phyloP scores from a whole-genome alignment of 192 early-diverging fungal species.

The Rhizoclosmatium sp. region DNA sequence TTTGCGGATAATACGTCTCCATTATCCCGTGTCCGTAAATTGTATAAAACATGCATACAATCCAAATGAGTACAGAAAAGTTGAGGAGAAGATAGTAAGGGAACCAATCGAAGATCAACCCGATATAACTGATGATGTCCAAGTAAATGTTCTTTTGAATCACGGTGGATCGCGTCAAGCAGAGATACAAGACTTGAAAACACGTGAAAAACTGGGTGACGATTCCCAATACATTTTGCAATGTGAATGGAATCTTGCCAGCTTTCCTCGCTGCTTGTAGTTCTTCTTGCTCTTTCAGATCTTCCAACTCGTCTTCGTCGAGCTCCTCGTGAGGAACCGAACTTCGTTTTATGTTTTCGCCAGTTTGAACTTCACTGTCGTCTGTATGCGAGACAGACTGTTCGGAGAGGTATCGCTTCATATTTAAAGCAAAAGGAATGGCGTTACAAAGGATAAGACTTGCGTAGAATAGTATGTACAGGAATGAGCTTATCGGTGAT shows the following conservation, averaged over 20 bases:
- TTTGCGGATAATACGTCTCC: constrained; percentile 12
- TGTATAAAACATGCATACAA: constrained; percentile 13
- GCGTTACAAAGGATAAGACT: constrained; percentile 5
- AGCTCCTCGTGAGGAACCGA: background rate
- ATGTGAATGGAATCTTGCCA: constrained; percentile 5
- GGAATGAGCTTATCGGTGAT: background rate
- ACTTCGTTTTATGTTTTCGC: background rate
- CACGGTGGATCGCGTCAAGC: constrained; percentile 8
- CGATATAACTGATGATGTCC: constrained; percentile 3
- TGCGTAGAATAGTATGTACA: constrained; percentile 11
- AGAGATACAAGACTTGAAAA: constrained; percentile 26
- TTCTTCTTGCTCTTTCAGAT: background rate
- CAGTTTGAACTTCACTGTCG: background rate
- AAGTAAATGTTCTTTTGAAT: constrained; percentile 15
- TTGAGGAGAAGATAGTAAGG: constrained; percentile 2
- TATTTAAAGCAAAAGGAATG: constrained; percentile 13
- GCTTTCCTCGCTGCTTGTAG: background rate
- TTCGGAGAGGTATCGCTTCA: background rate
- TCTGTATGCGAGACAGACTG: background rate
- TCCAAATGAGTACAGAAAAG: constrained; percentile 12
- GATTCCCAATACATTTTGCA: constrained; percentile 18
- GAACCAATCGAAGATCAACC: constrained; percentile 22
- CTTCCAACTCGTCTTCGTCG: background rate
- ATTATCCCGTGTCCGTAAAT: background rate
- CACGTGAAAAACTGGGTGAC: constrained; percentile 17